Conservation (phyloP, 352 stramenopile genomes). For the Pilasporangium apinafurcum region DNA sequence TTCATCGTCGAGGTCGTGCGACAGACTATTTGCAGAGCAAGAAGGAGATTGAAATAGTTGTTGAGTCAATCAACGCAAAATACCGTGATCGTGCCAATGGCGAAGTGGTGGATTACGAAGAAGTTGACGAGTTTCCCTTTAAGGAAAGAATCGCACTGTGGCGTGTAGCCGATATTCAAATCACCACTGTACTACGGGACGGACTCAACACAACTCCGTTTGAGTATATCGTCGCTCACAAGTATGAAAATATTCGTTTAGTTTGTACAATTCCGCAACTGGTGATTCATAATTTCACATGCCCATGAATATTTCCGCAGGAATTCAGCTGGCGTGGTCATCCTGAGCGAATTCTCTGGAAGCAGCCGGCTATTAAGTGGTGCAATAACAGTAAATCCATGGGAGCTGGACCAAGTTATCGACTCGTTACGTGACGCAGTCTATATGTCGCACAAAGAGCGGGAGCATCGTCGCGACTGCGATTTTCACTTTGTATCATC, state of each 20-base stretch:
- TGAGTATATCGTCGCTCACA: conserved; percentile 78
- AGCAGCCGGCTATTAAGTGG: conserved; percentile 94
- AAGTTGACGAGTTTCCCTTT: conserved; percentile 63
- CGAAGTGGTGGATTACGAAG: conserved; percentile 71
- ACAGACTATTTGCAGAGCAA: conserved; percentile 94
- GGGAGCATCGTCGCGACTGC: conserved; percentile 64
- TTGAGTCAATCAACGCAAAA: conserved; percentile 89
- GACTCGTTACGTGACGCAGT: conserved; percentile 62
- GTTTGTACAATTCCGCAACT: not conserved
- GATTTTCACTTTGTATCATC: conserved; percentile 73
- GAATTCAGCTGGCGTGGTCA: conserved; percentile 80
- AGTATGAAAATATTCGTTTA: conserved; percentile 20
- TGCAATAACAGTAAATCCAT: conserved; percentile 96
- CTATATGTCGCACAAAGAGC: conserved; percentile 68
- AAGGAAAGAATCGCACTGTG: conserved; percentile 68
- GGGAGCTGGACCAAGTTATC: conserved; percentile 88
- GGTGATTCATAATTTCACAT: no score
- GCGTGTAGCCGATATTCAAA: conserved; percentile 68
- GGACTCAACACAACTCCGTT: conserved; percentile 79
- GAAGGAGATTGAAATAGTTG: conserved; percentile 90
- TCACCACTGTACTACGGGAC: conserved; percentile 69
- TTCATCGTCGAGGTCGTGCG: conserved; percentile 76
- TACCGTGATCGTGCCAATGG: conserved; percentile 50
- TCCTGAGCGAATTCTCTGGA: conserved; percentile 97
- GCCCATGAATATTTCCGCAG: conserved; percentile 16